Base-by-base conservation (phyloP, 129 eudicot genomes). In the Apium graveolens region DNA sequence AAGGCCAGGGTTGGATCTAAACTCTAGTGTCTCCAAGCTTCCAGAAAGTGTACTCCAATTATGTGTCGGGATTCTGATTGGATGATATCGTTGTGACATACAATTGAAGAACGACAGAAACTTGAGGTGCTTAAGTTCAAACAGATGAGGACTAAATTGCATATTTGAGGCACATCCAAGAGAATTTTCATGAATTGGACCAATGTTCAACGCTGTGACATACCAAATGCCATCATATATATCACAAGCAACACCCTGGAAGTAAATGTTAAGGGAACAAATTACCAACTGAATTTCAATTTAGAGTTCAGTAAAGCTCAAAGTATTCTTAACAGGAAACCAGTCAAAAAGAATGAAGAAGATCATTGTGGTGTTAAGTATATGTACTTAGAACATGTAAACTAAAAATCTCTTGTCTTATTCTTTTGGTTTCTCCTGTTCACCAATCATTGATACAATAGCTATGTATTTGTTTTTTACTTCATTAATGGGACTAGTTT, bases 211-310 rank as follows among this genome's bases (percentile, higher is more conserved):
- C 6, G 76, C 77, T 51, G 82, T 80, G n/a, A 86, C 86, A 75
- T 86, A 83, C 89, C 89, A 86, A 65, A 80, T 78, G 73, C 84
- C 89, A 78, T 86, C 78, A 57, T 78, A 80, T 73, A 86, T 31
- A 66, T 86, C 89, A 83, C 89, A 86, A 35, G 86, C 78, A 62
- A 83, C 89, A 16, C 89, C 89, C 89, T 86, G 86, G 2, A 63
- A 63, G 37, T 26, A 62, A 10, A 26, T 62, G 66, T 62, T 5
- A 62, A 62, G 70, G 65, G 35, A 62, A 62, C 27, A 27, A 4
- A 62, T 62, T 27, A 62, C 37, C 18, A 27, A 62, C 70, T 62
- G 37, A 62, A 62, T 62, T 62, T 17, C 34, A 62, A n/a, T 6
- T 21, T 53, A 21, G 63, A 16, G 20, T 46, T 46, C 53, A 16